These are phyloP conservation scores for Aspergillus bertholletiae DNA, from an alignment of 495 filamentous ascomycete species.

Conservation along the genomic window DNA sequence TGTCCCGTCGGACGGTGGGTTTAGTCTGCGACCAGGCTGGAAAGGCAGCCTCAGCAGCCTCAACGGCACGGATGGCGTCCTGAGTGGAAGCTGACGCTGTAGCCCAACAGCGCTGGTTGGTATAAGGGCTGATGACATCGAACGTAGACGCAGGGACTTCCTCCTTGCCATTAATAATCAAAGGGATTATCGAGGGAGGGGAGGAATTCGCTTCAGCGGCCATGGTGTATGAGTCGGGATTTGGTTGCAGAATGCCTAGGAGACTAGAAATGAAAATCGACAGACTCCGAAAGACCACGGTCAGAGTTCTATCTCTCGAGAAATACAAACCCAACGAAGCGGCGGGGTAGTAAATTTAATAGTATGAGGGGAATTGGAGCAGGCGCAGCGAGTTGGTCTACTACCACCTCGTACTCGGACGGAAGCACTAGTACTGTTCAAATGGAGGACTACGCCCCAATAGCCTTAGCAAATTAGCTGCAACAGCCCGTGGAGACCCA, in stretches of 20 bases:
- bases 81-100: constrained; percentile 56
- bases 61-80: constrained; percentile 61
- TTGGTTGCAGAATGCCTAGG: neutral
- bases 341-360: constrained; percentile 1
- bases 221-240: constrained; percentile 5
- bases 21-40: constrained; percentile 66
- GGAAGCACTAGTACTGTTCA: too few relatives aligned
- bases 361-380: neutral
- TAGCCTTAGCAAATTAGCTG: too few relatives aligned
- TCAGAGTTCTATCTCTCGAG: neutral
- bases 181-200: constrained; percentile 48
- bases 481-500: too few relatives aligned
- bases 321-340: neutral
- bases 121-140: constrained; percentile 64
- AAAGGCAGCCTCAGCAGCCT: constrained; percentile 66
- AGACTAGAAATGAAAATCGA: neutral
- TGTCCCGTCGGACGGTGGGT: constrained; percentile 60
- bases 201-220: neutral
- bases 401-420: too few relatives aligned
- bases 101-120: constrained; percentile 59
- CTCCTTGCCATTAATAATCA: constrained; percentile 70
- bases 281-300: neutral
- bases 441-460: too few relatives aligned
- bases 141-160: constrained; percentile 53
- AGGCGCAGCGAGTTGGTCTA: too few relatives aligned